Conservation (phyloP, 2,329 filamentous ascomycete species). For the Talaromyces sp. region DNA sequence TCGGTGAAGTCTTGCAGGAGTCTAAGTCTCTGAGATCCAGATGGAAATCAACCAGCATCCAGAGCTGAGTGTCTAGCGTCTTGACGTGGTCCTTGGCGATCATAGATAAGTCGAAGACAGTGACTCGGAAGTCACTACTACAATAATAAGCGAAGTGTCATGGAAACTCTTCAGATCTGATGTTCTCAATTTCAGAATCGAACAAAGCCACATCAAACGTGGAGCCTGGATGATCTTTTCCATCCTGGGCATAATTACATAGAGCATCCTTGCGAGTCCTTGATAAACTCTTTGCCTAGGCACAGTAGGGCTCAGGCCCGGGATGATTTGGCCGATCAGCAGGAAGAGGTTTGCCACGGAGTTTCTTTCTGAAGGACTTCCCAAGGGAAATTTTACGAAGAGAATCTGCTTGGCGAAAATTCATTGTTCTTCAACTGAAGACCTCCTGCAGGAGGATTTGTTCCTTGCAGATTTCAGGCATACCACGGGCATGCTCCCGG, state of each 20-base stretch:
- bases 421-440: not conserved
- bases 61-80: not conserved
- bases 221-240: not conserved
- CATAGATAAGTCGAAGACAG: not conserved
- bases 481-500: not conserved
- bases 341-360: not conserved
- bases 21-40: not conserved
- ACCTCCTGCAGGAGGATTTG: not conserved
- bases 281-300: not conserved
- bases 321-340: not conserved
- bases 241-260: not conserved
- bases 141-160: not conserved
- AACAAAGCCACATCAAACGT: not conserved
- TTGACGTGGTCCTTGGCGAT: not conserved
- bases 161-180: not conserved
- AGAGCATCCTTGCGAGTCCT: not conserved
- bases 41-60: not conserved
- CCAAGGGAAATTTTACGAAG: not conserved
- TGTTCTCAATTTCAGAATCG: not conserved
- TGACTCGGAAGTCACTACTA: not conserved
- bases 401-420: not conserved
- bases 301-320: not conserved
- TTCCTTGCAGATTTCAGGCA: not conserved
- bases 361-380: not conserved
- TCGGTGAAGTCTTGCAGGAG: not conserved